Evolutionary conservation across 2,329 filamentous ascomycete genomes (phyloP), one percentile per base, ranked within the genome.

Genomic region (Whalleya microplaca): DNA sequence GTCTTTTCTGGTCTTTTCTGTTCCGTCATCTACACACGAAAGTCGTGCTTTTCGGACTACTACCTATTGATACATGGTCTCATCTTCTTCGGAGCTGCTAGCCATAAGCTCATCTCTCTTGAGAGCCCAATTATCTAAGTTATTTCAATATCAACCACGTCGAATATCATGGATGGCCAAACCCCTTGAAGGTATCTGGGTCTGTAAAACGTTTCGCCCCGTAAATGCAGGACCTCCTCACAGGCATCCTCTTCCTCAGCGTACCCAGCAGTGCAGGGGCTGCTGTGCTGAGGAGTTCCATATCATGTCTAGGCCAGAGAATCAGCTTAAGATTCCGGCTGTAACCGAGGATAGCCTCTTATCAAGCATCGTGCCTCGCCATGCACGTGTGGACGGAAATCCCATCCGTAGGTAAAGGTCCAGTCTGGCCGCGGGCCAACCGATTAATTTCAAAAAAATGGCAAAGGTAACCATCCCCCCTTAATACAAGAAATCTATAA

Each of bases 401-500:
- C 7, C 10, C 14, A 37, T 47, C 16, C 4, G 20, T 45, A 12
- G 20, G 9, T 41, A 23, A 21, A 21, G 44, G 27, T 19, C 14
- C 4, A 18, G n/a, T 19, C 32, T 20, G 29, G 32, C 27, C 21
- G 16, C 23, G 23, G 4, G 23, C 9, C 23, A 27, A 9, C 23
- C 9, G 4, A 9, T 9, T 9, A 27, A 9, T 27, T 27, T 27
- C 23, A 27, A 4, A 45, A 56, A 16, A 2, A 2, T 43, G 12
- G 12, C n/a, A 32, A 45, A 43, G 20, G 32, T 47, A 37, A n/a
- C 21, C 19, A 29, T 32, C n/a, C 21, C 23, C 48, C 51, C 62
- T 62, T 60, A 67, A 54, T 70, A 69, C 59, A 71, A 63, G 58
- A 68, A 64, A 41, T 71, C 69, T 45, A 72, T 70, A n/a, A 70